Percentiles rank a stretch among this genome's conserved stretches.
phyloP scores from a whole-genome alignment of 306 rosid species.

The Arachis stenosperma region DNA sequence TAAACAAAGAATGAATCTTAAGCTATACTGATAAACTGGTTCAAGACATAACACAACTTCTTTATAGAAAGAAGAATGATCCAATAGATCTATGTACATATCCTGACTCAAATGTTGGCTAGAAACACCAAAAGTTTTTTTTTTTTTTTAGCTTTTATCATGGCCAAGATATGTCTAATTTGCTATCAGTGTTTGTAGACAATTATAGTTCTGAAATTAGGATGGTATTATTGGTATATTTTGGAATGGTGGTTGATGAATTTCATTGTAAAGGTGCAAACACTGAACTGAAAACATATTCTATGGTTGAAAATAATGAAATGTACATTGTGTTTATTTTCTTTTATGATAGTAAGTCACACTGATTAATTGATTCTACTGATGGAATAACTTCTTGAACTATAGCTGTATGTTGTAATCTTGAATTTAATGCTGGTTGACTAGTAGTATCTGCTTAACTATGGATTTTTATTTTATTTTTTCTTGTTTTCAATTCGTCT shows the following conservation, averaged over 20 bases:
- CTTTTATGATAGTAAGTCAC: conserved; percentile 10
- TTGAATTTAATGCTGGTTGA: no score
- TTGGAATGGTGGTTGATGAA: conserved; percentile 31
- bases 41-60: conserved; percentile 20
- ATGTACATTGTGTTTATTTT: conserved; percentile 20
- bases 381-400: no score
- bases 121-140: conserved; percentile 20
- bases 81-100: conserved; percentile 45
- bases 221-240: background rate
- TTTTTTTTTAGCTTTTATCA: conserved; percentile 9
- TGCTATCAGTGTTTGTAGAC: conserved; percentile 30
- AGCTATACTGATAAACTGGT: conserved; percentile 34
- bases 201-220: conserved; percentile 32
- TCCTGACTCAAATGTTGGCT: conserved; percentile 39
- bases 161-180: conserved; percentile 36
- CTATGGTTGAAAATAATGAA: conserved; percentile 13
- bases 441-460: background rate
- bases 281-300: background rate
- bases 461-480: background rate
- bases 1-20: conserved; percentile 44
- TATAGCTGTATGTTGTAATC: no score
- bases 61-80: conserved; percentile 13
- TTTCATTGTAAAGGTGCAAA: conserved; percentile 42
- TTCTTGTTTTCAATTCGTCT: background rate
- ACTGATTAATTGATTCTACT: conserved; percentile 21